Evolutionary conservation across 208 protist species (phyloP), one percentile per base, ranked within the genome.

Genomic region (Trypanosoma brucei): DNA sequence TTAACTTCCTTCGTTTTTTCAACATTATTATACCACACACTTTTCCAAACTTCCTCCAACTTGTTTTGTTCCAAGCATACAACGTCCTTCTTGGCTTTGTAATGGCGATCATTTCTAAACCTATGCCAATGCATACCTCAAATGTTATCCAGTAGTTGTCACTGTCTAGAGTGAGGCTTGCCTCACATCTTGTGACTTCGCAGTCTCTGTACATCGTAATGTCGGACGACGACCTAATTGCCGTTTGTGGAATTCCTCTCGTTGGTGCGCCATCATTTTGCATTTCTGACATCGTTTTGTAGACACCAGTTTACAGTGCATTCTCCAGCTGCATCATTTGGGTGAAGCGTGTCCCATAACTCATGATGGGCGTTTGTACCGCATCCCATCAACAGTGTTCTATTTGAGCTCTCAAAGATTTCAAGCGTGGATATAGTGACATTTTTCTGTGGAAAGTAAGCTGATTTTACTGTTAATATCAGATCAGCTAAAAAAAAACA

Each of bases 11-110:
- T 34, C 0, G 30, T 2, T 36, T 2, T 40, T 3, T 3, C 14
- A 3, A 14, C 1, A 30, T 40, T 35, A 31, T 3, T 8, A 11
- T 14, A 8, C 55, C 34, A 2, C 31, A 34, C 49, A 65, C 1
- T n/a, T 46, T 45, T 3, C 55, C 11, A 37, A 58, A 66, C 37
- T 50, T 9, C 2, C 7, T 2, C 40, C 61, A 66, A 46, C 55
- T 61, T 22, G 45, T 55, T 33, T 59, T 61, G 34, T 46, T 53
- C 44, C 63, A 68, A 13, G 63, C 48, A 50, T 61, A 53, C 4
- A 55, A 9, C 3, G 44, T 35, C 3, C 30, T 6, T 2, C 42
- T 0, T 34, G 40, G n/a, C 9, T 49, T 46, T 1, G 51, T n/a
- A 3, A 35, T 2, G 3, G 2, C 35, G 35, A 39, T n/a, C 49